Evolutionary conservation across 208 protist species (phyloP).

Genomic region (Trichomonas vaginalis): DNA sequence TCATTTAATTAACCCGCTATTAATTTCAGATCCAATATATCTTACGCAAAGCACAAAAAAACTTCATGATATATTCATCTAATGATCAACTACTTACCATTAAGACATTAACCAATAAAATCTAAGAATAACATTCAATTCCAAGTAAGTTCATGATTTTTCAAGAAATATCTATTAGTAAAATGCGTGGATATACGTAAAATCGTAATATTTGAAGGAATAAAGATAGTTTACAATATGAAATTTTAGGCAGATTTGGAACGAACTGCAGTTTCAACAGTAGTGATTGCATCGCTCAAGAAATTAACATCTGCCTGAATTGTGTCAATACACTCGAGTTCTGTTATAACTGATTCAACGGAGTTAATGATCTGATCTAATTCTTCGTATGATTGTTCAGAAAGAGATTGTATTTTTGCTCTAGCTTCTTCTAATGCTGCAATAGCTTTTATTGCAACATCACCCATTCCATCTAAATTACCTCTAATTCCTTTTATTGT

Average conservation of each 20-base stretch:
- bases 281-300: not conserved
- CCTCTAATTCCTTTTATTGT: not conserved
- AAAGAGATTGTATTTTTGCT: not conserved
- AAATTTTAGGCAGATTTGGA: not conserved
- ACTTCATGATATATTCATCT: no score
- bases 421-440: not conserved
- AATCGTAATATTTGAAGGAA: no score
- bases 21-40: no score
- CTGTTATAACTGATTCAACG: not conserved
- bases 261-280: not conserved
- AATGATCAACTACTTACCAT: no score
- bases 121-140: no score
- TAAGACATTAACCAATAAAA: no score
- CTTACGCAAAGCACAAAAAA: no score
- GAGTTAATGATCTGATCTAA: not conserved
- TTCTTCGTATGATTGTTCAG: not conserved
- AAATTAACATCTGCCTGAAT: not conserved
- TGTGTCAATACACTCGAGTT: not conserved
- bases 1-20: no score
- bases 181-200: no score
- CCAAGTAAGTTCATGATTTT: no score
- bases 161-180: no score
- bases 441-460: not conserved
- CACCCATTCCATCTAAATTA: not conserved
- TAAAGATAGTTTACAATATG: not conserved